Conservation (phyloP, 768 basidiomycete genomes). For the Epithele typhae region DNA sequence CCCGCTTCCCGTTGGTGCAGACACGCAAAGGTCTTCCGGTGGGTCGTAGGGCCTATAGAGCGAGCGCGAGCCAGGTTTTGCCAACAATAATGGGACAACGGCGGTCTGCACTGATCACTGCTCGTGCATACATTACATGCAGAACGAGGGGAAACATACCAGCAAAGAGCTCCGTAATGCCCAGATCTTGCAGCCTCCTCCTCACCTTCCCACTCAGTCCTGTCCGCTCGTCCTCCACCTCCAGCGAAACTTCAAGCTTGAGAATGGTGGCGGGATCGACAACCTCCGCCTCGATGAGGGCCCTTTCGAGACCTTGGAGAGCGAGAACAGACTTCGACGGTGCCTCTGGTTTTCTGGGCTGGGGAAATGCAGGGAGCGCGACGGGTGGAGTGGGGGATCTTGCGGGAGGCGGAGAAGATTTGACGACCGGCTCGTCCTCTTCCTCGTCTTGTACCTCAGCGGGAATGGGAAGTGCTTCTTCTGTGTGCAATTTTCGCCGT, state of each 20-base stretch:
- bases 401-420: neutral
- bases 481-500: conserved; percentile 34
- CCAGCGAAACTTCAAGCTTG: conserved; percentile 38
- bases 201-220: conserved; percentile 58
- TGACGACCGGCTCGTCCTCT: neutral
- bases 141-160: conserved; percentile 42
- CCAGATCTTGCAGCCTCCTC: conserved; percentile 65
- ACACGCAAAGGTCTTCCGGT: conserved; percentile 84
- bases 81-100: conserved; percentile 77
- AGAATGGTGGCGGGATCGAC: conserved; percentile 51
- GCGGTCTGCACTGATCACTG: conserved; percentile 75
- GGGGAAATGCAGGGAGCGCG: conserved; percentile 64
- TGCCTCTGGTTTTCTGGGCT: conserved; percentile 59
- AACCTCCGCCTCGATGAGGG: conserved; percentile 63
- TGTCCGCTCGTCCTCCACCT: conserved; percentile 36
- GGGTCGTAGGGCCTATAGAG: conserved; percentile 65
- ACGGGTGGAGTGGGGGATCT: conserved; percentile 27
- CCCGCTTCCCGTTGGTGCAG: conserved; percentile 96
- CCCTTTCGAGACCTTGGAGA: conserved; percentile 74
- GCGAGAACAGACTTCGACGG: conserved; percentile 70
- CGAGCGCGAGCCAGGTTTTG: conserved; percentile 33
- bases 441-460: neutral
- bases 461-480: conserved; percentile 6
- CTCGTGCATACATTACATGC: neutral
- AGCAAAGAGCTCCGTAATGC: conserved; percentile 85